phyloP scores from a whole-genome alignment of 495 filamentous ascomycete genomes.

The Lasiosphaeriaceae sp. region DNA sequence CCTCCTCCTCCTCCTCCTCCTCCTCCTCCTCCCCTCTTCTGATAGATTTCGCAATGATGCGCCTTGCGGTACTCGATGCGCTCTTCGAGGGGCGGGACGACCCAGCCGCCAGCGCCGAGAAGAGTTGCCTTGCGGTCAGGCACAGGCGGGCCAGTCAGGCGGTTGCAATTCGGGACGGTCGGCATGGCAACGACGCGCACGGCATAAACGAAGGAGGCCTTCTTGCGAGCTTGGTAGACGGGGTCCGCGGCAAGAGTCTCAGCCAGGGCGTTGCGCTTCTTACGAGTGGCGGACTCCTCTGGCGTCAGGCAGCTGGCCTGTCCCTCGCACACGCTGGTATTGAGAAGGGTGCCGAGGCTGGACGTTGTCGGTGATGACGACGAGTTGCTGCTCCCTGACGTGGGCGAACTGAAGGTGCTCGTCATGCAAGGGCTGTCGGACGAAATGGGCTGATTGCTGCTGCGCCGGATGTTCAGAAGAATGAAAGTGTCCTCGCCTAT shows the following conservation, averaged over 20 bases:
- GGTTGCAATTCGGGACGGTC: conserved; percentile 8
- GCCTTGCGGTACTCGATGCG: conserved; percentile 13
- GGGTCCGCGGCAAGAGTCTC: background rate
- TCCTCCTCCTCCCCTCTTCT: too few relatives aligned
- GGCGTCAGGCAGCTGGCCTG: too few relatives aligned
- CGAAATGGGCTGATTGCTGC: too few relatives aligned
- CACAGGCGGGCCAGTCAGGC: conserved; percentile 18
- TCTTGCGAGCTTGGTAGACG: conserved; percentile 7
- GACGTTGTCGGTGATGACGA: too few relatives aligned
- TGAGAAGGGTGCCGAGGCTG: too few relatives aligned
- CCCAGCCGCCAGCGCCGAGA: conserved; percentile 20
- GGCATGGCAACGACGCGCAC: conserved; percentile 23
- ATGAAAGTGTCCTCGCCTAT: too few relatives aligned
- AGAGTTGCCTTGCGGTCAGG: conserved; percentile 16
- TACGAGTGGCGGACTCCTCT: background rate
- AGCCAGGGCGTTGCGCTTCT: conserved; percentile 4
- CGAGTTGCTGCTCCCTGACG: too few relatives aligned
- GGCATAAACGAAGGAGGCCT: conserved; percentile 15
- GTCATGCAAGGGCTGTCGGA: too few relatives aligned
- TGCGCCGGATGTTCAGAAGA: too few relatives aligned
- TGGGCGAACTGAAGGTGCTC: too few relatives aligned
- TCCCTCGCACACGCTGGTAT: too few relatives aligned
- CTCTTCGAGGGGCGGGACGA: conserved; percentile 22
- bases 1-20: too few relatives aligned
- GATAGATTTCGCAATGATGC: background rate